Percentiles rank a stretch among this genome's conserved stretches.
Conservation (phyloP, 805 yeast species). For the Nakazawaea holstii region DNA sequence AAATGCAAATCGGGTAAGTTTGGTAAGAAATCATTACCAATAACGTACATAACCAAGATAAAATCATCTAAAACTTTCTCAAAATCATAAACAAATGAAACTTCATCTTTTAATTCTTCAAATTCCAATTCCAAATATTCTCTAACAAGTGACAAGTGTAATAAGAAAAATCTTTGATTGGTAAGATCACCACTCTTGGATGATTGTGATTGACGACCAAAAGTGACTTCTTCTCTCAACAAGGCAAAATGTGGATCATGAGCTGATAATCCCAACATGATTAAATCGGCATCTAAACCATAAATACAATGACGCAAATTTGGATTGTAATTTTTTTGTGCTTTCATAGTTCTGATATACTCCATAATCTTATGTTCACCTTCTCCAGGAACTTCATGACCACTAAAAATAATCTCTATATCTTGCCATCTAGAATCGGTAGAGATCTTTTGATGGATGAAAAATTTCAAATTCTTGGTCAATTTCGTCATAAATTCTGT, state of each 20-base stretch:
- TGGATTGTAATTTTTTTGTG: constrained; percentile 68
- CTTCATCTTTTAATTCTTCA: constrained; percentile 54
- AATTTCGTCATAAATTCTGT: constrained; percentile 93
- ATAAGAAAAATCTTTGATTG: constrained; percentile 73
- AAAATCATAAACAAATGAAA: constrained; percentile 71
- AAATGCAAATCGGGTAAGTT: constrained; percentile 90
- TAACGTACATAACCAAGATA: constrained; percentile 84
- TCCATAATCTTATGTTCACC: constrained; percentile 98
- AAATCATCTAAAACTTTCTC: constrained; percentile 91
- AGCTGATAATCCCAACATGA: constrained; percentile 84
- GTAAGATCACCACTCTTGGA: constrained; percentile 43
- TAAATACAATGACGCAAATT: constrained; percentile 90
- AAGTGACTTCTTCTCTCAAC: constrained; percentile 90
- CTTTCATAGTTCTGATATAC: constrained; percentile 71
- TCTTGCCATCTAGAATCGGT: constrained; percentile 85
- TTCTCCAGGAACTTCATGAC: constrained; percentile 97
- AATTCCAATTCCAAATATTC: constrained; percentile 90
- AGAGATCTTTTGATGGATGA: constrained; percentile 80
- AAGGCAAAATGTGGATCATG: constrained; percentile 96
- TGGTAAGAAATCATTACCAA: constrained; percentile 97
- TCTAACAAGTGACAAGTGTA: constrained; percentile 83
- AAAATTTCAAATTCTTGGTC: constrained; percentile 76
- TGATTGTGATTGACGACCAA: constrained; percentile 46
- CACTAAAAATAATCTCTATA: constrained; percentile 72
- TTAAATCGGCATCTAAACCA: constrained; percentile 94